Conservation (phyloP, 768 basidiomycete genomes). For the Chiua virens region DNA sequence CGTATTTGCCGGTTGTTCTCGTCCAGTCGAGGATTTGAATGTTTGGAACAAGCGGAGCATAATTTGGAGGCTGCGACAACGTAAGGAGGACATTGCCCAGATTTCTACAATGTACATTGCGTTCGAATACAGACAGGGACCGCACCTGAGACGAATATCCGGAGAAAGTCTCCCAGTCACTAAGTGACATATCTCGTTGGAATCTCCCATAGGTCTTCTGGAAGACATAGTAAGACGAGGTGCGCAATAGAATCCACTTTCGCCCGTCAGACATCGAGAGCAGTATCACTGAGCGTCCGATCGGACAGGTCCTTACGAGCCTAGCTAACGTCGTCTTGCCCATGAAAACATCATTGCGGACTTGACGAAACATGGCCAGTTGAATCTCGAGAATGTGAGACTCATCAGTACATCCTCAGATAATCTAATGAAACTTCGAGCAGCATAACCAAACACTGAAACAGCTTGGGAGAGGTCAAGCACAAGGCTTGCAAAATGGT, state of each 20-base stretch:
- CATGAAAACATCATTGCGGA: constrained; percentile 1
- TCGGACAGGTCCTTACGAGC: constrained; percentile 26
- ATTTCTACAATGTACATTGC: background rate
- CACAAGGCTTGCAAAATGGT: too few species aligned
- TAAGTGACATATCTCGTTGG: constrained; percentile 24
- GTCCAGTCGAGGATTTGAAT: constrained; percentile 23
- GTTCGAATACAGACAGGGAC: constrained; percentile 1
- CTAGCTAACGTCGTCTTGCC: constrained; percentile 15
- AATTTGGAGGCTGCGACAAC: constrained; percentile 22
- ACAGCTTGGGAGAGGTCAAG: too few species aligned
- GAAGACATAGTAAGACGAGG: constrained; percentile 27
- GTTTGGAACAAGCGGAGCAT: constrained; percentile 21
- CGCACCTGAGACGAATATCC: constrained; percentile 27
- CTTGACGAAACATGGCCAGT: constrained; percentile 18
- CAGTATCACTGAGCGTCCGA: constrained; percentile 17
- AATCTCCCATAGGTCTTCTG: constrained; percentile 29
- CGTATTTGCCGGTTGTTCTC: constrained; percentile 9
- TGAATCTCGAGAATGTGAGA: constrained; percentile 30
- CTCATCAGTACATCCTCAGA: too few species aligned
- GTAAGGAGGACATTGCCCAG: constrained; percentile 23
- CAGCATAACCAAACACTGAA: too few species aligned
- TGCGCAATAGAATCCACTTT: constrained; percentile 18
- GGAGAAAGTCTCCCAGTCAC: constrained; percentile 30
- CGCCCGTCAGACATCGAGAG: constrained; percentile 28
- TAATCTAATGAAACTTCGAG: too few species aligned